Percentiles rank a stretch among this genome's conserved stretches.
phyloP scores from a whole-genome alignment of 2,329 filamentous ascomycete genomes.

The Pseudogymnoascus sp. region DNA sequence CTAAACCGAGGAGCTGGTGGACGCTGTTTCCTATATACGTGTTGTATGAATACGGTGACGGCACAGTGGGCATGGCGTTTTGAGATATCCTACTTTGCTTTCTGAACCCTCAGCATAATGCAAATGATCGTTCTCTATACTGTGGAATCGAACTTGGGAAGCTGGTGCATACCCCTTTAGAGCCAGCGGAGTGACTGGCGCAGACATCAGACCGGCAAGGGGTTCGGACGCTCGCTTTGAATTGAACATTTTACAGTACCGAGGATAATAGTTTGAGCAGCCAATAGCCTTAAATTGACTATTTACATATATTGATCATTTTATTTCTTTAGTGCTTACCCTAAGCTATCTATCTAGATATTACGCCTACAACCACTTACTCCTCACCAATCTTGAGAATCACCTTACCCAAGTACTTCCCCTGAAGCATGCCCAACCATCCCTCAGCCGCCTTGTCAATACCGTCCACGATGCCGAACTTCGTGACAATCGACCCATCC shows the following conservation, averaged over 20 bases:
- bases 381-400: slow-evolving; percentile 51
- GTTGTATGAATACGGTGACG: not conserved
- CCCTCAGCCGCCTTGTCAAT: slow-evolving; percentile 61
- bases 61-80: not conserved
- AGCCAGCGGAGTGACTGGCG: not conserved
- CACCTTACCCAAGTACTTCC: slow-evolving; percentile 68
- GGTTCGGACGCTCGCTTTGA: not conserved
- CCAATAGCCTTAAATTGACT: not conserved
- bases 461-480: slow-evolving; percentile 53
- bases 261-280: slow-evolving; percentile 1
- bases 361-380: not conserved
- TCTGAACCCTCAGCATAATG: not conserved
- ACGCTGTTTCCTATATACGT: not conserved
- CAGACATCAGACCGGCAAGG: not conserved
- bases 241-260: not conserved
- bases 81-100: slow-evolving; percentile 4
- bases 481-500: slow-evolving; percentile 58
- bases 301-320: not conserved
- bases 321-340: not conserved
- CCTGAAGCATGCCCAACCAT: slow-evolving; percentile 58
- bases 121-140: not conserved
- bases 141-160: not conserved
- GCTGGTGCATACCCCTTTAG: slow-evolving; percentile 1
- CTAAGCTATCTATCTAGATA: not conserved
- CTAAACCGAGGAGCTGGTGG: not conserved